A percentile compares a stretch with the other conserved stretches of the same genome.
These are phyloP conservation scores for Balamuthia mandrillaris DNA, from an alignment of 208 protist species.

Conservation along the genomic window DNA sequence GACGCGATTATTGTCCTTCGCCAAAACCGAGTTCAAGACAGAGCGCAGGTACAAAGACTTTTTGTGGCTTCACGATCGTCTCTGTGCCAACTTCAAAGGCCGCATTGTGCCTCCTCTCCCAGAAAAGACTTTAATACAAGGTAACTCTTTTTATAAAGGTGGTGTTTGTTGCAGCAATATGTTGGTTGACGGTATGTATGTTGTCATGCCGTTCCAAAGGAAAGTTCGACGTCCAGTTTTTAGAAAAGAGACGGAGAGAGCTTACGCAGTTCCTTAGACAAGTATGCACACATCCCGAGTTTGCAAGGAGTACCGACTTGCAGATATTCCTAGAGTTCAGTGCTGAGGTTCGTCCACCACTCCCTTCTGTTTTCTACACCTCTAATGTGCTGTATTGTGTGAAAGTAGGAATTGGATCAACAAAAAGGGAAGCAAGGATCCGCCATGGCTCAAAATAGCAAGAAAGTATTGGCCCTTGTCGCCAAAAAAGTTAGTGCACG, in stretches of 20 bases:
- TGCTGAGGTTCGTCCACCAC: too few relatives aligned
- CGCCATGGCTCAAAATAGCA: constrained; percentile 8
- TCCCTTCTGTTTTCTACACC: too few relatives aligned
- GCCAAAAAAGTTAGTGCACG: too few relatives aligned
- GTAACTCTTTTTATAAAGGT: neutral
- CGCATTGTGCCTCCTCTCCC: constrained; percentile 33
- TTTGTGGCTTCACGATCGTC: constrained; percentile 26
- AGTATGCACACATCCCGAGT: neutral
- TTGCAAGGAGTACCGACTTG: neutral
- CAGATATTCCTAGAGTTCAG: constrained; percentile 31
- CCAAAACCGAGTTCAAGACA: constrained; percentile 12
- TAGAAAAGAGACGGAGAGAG: constrained; percentile 3
- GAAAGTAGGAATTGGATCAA: too few relatives aligned
- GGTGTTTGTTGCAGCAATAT: neutral
- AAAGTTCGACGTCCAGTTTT: constrained; percentile 6
- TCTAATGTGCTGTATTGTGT: too few relatives aligned
- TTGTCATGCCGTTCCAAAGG: too few relatives aligned
- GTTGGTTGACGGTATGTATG: too few relatives aligned
- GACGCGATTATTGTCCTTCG: neutral
- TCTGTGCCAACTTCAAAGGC: constrained; percentile 16
- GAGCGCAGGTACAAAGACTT: constrained; percentile 36
- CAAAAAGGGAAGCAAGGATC: too few relatives aligned
- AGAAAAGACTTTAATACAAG: constrained; percentile 31
- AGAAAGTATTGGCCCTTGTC: neutral
- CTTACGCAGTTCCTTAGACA: constrained; percentile 19